A percentile compares a stretch with the other conserved stretches of the same genome.
These are phyloP conservation scores for Leishmania guyanensis DNA, from an alignment of 208 protist genomes.

Conservation along the genomic window DNA sequence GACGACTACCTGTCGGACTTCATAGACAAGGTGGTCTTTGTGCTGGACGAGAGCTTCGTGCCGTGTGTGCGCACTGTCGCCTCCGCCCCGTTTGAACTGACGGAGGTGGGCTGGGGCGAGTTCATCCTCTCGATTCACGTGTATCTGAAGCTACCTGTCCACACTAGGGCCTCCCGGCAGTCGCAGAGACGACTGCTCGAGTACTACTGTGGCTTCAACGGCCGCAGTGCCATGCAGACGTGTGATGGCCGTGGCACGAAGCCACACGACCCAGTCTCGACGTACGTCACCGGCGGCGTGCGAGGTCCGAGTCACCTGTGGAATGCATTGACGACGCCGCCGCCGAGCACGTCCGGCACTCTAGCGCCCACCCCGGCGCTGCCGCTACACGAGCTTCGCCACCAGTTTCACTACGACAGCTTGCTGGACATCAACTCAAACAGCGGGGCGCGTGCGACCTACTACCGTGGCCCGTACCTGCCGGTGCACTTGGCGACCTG, in stretches of 20 bases:
- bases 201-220: slow-evolving; percentile 38
- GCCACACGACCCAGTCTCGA: slow-evolving; percentile 31
- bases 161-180: slow-evolving; percentile 18
- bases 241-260: slow-evolving; percentile 28
- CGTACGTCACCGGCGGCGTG: slow-evolving; percentile 21
- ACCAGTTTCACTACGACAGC: slow-evolving; percentile 27
- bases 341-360: slow-evolving; percentile 21
- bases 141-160: slow-evolving; percentile 46
- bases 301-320: slow-evolving; percentile 19
- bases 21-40: slow-evolving; percentile 78
- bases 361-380: slow-evolving; percentile 20
- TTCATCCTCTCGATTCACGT: slow-evolving; percentile 85
- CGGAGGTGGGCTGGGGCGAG: slow-evolving; percentile 87
- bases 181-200: slow-evolving; percentile 21
- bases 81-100: slow-evolving; percentile 80
- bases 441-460: slow-evolving; percentile 39
- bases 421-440: slow-evolving; percentile 49
- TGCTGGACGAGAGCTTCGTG: slow-evolving; percentile 77
- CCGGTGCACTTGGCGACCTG: slow-evolving; percentile 35
- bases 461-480: slow-evolving; percentile 51
- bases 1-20: slow-evolving; percentile 73
- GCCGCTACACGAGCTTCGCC: slow-evolving; percentile 24
- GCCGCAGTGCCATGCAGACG: slow-evolving; percentile 29
- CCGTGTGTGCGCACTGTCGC: slow-evolving; percentile 64
- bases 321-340: slow-evolving; percentile 21